Evolutionary conservation across 164 flowering plant genomes (phyloP).

Genomic region (Hamamelis virginiana): DNA sequence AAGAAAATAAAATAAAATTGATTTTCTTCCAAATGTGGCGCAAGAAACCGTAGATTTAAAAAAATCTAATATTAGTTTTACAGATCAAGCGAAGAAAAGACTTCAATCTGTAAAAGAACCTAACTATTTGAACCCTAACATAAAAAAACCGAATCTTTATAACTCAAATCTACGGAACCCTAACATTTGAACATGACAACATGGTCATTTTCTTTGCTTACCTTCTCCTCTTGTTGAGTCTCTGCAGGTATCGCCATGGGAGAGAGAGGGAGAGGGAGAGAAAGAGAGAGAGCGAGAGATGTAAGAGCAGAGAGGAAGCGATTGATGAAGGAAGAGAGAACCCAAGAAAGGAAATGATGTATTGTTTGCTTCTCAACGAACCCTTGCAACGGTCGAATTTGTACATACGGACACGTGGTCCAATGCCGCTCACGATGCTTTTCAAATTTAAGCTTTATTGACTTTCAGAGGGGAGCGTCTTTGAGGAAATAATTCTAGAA

Average conservation of each 20-base stretch:
- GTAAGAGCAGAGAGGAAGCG: background rate
- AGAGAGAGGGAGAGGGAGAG: constrained; percentile 15
- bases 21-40: background rate
- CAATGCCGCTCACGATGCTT: too few relatives aligned
- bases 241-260: constrained; percentile 63
- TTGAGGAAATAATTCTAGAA: too few relatives aligned
- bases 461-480: too few relatives aligned
- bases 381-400: constrained; percentile 9
- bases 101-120: background rate
- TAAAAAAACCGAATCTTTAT: too few relatives aligned
- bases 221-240: constrained; percentile 51
- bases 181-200: background rate
- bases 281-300: constrained; percentile 1
- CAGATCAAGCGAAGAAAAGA: too few relatives aligned
- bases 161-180: background rate
- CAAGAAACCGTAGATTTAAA: background rate
- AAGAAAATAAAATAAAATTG: background rate
- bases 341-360: background rate
- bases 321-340: background rate
- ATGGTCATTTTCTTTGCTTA: constrained; percentile 10
- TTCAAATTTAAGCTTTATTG: too few relatives aligned
- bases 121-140: constrained; percentile 2
- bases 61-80: background rate
- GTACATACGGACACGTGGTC: background rate
- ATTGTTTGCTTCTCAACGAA: background rate